Conservation (phyloP, 2,329 filamentous ascomycete species). For the Amauroascus niger region DNA sequence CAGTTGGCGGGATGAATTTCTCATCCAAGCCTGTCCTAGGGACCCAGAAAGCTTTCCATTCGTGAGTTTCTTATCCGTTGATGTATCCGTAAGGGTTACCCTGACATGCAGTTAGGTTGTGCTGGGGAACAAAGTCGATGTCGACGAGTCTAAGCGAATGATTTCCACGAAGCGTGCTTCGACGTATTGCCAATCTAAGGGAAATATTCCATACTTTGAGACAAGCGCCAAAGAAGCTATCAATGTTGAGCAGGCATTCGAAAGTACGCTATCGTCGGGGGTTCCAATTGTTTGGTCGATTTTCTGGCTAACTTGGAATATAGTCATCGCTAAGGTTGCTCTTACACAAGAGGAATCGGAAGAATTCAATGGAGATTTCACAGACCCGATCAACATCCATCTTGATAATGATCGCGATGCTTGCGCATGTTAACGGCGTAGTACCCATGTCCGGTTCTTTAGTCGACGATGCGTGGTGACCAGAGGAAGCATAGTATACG, state of each 20-base stretch:
- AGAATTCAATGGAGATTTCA: constrained; percentile 94
- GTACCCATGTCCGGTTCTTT: neutral
- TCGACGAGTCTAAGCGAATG: constrained; percentile 94
- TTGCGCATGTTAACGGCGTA: constrained; percentile 65
- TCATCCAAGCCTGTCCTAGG: constrained; percentile 92
- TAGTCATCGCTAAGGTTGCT: constrained; percentile 92
- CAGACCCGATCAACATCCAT: constrained; percentile 96
- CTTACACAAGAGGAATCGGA: constrained; percentile 94
- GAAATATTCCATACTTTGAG: constrained; percentile 97
- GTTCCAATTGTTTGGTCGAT: neutral
- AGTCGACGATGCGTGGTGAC: neutral
- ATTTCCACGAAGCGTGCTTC: constrained; percentile 93
- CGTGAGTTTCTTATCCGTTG: constrained; percentile 45
- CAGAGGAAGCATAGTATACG: neutral
- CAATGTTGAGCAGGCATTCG: constrained; percentile 86
- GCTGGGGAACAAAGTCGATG: constrained; percentile 97
- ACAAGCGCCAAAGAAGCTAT: constrained; percentile 98
- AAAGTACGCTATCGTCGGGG: constrained; percentile 42
- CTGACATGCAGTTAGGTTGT: constrained; percentile 55
- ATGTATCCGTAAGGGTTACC: neutral
- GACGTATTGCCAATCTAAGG: constrained; percentile 96
- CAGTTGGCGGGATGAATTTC: constrained; percentile 95
- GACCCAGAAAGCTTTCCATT: constrained; percentile 98
- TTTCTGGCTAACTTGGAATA: constrained; percentile 7
- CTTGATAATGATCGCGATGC: constrained; percentile 88